Evolutionary conservation across 2,329 filamentous ascomycete genomes (phyloP).

Genomic region (Scedosporium aurantiacum): DNA sequence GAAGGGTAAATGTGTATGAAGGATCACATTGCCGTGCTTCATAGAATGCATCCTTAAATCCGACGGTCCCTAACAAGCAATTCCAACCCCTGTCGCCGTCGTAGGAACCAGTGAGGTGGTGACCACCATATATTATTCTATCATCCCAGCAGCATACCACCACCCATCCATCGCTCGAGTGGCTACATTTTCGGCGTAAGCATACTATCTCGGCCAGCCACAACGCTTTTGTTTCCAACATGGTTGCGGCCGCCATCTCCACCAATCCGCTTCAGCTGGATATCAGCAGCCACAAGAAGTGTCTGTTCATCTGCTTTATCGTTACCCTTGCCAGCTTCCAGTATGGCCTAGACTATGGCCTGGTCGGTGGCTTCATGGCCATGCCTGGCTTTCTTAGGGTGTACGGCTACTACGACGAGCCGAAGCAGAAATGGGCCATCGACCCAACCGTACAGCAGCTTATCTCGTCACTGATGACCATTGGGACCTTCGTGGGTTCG

Average conservation of each 20-base stretch:
- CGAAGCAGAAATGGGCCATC: constrained; percentile 17
- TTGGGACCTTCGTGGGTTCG: constrained; percentile 21
- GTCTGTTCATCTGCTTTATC: constrained; percentile 18
- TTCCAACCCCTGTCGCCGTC: too few species aligned
- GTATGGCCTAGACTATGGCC: constrained; percentile 22
- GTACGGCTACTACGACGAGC: constrained; percentile 21
- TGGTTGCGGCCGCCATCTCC: constrained; percentile 9
- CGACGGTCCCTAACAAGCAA: too few species aligned
- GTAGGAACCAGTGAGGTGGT: too few species aligned
- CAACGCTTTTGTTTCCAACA: not conserved
- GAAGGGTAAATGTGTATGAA: too few species aligned
- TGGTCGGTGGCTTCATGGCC: constrained; percentile 18
- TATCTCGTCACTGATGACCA: constrained; percentile 23
- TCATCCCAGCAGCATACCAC: too few species aligned
- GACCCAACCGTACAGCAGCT: constrained; percentile 23
- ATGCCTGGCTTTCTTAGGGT: constrained; percentile 17
- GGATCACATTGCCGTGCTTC: too few species aligned
- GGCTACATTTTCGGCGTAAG: not conserved
- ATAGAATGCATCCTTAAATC: too few species aligned
- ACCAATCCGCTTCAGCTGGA: constrained; percentile 18
- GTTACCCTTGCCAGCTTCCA: constrained; percentile 21
- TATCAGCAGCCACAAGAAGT: constrained; percentile 18
- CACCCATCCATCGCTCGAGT: too few species aligned
- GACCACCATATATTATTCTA: too few species aligned
- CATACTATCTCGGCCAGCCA: not conserved